These are phyloP conservation scores for Fusarium nematophilum DNA, from an alignment of 2,329 filamentous ascomycete species.

Conservation along the genomic window DNA sequence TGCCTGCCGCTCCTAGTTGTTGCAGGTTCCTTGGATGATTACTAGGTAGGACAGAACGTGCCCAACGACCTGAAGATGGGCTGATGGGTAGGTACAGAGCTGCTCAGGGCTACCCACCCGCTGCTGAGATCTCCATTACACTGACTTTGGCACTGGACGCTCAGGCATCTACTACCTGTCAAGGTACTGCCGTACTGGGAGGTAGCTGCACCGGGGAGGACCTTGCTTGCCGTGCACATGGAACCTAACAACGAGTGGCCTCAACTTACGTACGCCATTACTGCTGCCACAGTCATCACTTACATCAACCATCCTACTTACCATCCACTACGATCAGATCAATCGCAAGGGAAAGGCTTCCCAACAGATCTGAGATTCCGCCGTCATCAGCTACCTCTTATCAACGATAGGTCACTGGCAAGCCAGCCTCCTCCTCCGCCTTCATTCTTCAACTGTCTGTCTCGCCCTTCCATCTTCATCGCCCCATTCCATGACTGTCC, in stretches of 20 bases:
- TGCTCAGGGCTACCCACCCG: too few relatives aligned
- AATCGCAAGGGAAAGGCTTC: background rate
- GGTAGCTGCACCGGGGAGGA: constrained; percentile 17
- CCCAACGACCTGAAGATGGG: background rate
- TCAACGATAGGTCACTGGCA: background rate
- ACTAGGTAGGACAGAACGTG: background rate
- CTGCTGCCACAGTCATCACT: too few relatives aligned
- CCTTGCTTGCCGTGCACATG: constrained; percentile 19
- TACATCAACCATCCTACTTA: background rate
- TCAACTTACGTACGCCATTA: background rate
- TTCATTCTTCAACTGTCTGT: constrained; percentile 33
- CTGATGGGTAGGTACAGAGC: constrained; percentile 1
- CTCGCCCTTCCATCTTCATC: constrained; percentile 25
- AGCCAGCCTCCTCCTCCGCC: constrained; percentile 21
- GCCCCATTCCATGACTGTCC: constrained; percentile 32
- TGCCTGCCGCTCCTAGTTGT: background rate
- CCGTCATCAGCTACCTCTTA: too few relatives aligned
- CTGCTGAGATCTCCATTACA: too few relatives aligned
- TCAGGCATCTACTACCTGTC: too few relatives aligned
- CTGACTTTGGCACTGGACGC: too few relatives aligned
- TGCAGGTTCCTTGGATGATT: constrained; percentile 1
- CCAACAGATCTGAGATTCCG: background rate
- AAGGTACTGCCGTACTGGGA: too few relatives aligned
- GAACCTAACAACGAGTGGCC: constrained; percentile 7
- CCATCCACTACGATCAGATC: background rate